phyloP scores from a whole-genome alignment of 768 basidiomycete genomes.

The Mycena indigotica region DNA sequence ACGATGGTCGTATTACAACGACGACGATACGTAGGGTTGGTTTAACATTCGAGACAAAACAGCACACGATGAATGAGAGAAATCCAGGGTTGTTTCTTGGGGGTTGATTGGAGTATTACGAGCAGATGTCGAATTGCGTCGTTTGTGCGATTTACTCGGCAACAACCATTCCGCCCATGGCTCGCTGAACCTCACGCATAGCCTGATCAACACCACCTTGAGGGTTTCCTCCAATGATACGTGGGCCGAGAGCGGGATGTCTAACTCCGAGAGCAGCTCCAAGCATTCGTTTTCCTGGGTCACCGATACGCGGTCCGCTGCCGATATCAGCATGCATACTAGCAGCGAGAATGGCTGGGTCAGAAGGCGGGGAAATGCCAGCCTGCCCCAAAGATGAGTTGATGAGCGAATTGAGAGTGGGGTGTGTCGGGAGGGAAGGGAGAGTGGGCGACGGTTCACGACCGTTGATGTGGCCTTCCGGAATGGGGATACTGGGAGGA shows the following conservation, averaged over 20 bases:
- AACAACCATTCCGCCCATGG: conserved; percentile 73
- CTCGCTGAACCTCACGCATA: conserved; percentile 71
- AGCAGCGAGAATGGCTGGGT: conserved; percentile 70
- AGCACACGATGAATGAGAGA: not conserved
- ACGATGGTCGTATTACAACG: conserved; percentile 2
- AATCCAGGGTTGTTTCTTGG: conserved; percentile 1
- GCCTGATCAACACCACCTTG: conserved; percentile 53
- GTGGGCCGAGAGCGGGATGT: conserved; percentile 72
- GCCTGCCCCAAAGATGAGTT: conserved; percentile 67
- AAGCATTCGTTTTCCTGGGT: conserved; percentile 88
- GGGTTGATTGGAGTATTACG: no score
- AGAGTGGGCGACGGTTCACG: conserved; percentile 84
- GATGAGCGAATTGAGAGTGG: conserved; percentile 83
- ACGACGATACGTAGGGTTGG: conserved; percentile 22
- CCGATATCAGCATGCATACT: conserved; percentile 48
- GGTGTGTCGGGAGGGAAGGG: conserved; percentile 78
- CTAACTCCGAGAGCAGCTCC: conserved; percentile 83
- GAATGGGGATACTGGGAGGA: conserved; percentile 47
- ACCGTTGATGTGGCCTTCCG: conserved; percentile 51
- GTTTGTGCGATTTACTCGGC: conserved; percentile 55
- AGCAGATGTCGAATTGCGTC: not conserved
- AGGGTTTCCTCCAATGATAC: conserved; percentile 48
- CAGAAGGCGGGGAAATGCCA: conserved; percentile 42
- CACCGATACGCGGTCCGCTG: conserved; percentile 80
- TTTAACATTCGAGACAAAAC: not conserved